Percentiles rank a stretch among this genome's conserved stretches.
These are phyloP conservation scores for Hymenochaete sp. DNA, from an alignment of 1,284 basidiomycete genomes.

Conservation along the genomic window DNA sequence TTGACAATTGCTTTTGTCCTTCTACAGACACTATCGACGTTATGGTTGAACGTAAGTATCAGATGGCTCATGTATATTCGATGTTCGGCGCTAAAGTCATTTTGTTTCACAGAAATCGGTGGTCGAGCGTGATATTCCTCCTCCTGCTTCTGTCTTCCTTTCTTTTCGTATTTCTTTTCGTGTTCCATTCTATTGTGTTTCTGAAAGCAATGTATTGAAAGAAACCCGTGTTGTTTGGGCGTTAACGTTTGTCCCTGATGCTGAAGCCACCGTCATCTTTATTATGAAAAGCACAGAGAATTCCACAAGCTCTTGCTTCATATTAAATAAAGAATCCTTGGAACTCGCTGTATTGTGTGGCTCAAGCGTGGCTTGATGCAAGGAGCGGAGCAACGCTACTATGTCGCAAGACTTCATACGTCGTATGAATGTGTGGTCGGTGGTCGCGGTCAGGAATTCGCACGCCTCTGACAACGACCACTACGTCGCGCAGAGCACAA, in stretches of 20 bases:
- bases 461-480: no score
- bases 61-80: constrained; percentile 21
- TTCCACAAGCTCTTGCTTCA: no score
- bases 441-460: no score
- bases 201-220: not conserved
- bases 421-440: no score
- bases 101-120: constrained; percentile 28
- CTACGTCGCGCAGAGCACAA: no score
- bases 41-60: constrained; percentile 79
- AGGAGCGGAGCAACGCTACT: no score
- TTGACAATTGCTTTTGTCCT: constrained; percentile 5
- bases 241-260: no score
- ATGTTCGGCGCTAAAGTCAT: constrained; percentile 4
- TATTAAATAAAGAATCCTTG: not conserved
- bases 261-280: not conserved
- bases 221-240: no score
- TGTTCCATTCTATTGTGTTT: not conserved
- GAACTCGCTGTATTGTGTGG: no score
- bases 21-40: constrained; percentile 77
- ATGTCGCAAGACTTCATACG: no score
- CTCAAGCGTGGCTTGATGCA: no score
- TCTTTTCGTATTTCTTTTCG: not conserved
- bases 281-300: not conserved
- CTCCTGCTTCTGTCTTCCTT: not conserved
- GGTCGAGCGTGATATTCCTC: constrained; percentile 18